Evolutionary conservation across 345 rosid genomes (phyloP).

Genomic region (Citrus inodora): DNA sequence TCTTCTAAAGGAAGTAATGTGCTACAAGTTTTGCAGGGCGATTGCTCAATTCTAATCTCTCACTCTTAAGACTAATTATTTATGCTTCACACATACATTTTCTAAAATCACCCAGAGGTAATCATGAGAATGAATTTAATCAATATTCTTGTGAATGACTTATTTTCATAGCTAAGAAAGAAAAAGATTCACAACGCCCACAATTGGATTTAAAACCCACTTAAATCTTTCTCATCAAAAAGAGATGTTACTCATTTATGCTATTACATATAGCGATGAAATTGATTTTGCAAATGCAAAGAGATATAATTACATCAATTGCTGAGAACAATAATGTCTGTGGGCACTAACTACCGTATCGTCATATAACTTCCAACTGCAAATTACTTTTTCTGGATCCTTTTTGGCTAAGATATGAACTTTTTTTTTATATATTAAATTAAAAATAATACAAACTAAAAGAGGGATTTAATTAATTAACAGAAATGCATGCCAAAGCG

Average conservation of each 20-base stretch:
- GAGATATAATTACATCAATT: background rate
- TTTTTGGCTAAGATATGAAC: background rate
- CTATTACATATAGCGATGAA: background rate
- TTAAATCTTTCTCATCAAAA: background rate
- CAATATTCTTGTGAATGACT: background rate
- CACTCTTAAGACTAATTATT: background rate
- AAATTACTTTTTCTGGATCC: background rate
- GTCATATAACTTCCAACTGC: background rate
- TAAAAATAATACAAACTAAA: background rate
- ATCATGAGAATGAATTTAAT: background rate
- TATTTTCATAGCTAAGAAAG: background rate
- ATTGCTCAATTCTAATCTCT: background rate
- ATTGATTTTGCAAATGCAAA: background rate
- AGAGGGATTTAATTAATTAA: background rate
- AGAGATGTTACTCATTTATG: background rate
- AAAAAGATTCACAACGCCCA: background rate
- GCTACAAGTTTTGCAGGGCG: background rate
- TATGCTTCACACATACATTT: background rate
- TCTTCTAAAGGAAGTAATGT: conserved; percentile 26
- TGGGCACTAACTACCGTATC: background rate
- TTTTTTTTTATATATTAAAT: background rate
- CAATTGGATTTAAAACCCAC: background rate
- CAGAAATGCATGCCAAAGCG: conserved; percentile 25
- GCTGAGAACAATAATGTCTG: background rate
- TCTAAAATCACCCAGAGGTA: background rate